Conservation (phyloP, 148 eudicot genomes). For the Rhododendron kiyosumense region DNA sequence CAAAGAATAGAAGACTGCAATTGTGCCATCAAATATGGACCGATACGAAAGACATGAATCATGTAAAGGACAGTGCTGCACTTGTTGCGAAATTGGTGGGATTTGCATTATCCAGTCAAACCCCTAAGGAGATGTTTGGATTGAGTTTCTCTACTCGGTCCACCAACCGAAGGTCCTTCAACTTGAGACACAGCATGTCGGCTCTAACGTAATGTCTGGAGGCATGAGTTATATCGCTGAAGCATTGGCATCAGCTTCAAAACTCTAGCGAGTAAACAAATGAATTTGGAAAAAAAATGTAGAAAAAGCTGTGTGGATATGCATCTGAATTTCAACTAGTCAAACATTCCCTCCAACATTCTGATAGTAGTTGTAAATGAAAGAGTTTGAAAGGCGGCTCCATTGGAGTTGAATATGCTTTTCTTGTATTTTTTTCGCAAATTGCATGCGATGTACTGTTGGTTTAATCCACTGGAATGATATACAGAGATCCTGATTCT, state of each 20-base stretch:
- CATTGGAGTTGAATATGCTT: not conserved
- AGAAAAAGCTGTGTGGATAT: not conserved
- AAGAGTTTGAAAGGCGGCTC: not conserved
- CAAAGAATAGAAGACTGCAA: conserved; percentile 71
- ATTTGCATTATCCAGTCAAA: conserved; percentile 44
- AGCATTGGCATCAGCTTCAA: not conserved
- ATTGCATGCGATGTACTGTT: not conserved
- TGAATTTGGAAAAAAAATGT: not conserved
- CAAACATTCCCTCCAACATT: no score
- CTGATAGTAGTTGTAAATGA: not conserved
- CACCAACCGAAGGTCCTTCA: conserved; percentile 43
- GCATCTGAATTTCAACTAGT: not conserved
- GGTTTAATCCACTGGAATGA: not conserved
- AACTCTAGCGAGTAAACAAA: not conserved
- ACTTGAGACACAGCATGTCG: conserved; percentile 32
- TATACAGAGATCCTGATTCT: not conserved
- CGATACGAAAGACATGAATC: conserved; percentile 57
- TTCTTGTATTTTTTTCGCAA: not conserved
- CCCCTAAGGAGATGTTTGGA: conserved; percentile 83
- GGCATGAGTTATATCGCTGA: not conserved
- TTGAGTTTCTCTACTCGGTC: conserved; percentile 45
- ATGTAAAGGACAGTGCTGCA: conserved; percentile 65
- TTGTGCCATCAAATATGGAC: conserved; percentile 56
- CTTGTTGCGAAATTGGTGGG: conserved; percentile 75
- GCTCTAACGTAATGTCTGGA: not conserved